Conservation (phyloP, 306 rosid species). For the Sindora glabra region DNA sequence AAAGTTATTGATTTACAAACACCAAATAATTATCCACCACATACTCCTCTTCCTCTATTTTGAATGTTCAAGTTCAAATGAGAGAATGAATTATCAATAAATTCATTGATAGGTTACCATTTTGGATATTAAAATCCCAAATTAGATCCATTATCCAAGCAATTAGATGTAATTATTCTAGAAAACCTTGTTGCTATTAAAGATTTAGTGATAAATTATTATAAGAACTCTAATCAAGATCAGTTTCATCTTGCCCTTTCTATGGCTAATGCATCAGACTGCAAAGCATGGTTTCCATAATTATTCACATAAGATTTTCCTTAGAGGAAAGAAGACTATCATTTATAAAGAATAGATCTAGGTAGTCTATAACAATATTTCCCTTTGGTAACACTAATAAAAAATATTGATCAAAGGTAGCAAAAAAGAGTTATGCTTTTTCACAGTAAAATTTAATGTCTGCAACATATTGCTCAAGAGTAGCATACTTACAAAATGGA, state of each 20-base stretch:
- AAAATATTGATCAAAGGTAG: neutral
- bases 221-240: constrained; percentile 33
- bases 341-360: constrained; percentile 17
- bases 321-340: constrained; percentile 1
- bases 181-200: constrained; percentile 32
- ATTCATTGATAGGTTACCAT: constrained; percentile 28
- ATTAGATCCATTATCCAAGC: constrained; percentile 46
- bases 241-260: constrained; percentile 45
- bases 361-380: constrained; percentile 2
- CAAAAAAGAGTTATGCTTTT: neutral
- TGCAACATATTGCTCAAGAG: neutral
- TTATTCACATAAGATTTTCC: constrained; percentile 3
- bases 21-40: constrained; percentile 28
- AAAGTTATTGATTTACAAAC: constrained; percentile 31
- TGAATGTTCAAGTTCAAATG: constrained; percentile 41
- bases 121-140: constrained; percentile 43
- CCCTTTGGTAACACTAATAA: no score
- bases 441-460: neutral
- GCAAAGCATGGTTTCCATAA: constrained; percentile 28
- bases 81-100: constrained; percentile 30
- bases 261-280: constrained; percentile 54
- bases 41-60: constrained; percentile 36
- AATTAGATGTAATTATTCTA: constrained; percentile 35
- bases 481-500: constrained; percentile 3
- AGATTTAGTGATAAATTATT: constrained; percentile 28